Evolutionary conservation across 192 early-diverging fungal species (phyloP).

Genomic region (Podila clonocystis): DNA sequence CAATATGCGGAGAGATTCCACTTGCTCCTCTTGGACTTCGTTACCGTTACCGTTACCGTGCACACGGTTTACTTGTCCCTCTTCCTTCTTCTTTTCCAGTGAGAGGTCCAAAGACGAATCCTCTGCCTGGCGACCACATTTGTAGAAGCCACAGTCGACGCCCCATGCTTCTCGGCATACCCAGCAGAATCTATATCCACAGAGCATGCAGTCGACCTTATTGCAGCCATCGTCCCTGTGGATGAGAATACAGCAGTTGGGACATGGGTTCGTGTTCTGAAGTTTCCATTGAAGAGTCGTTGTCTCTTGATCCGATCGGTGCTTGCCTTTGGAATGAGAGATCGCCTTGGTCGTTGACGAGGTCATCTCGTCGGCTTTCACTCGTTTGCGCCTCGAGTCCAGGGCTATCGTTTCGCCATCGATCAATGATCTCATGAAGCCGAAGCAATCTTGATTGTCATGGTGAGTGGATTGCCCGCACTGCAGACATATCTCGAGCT

Average conservation of each 20-base stretch:
- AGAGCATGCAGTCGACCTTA: conserved; percentile 73
- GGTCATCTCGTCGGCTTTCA: background rate
- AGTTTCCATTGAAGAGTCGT: conserved; percentile 62
- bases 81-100: background rate
- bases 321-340: conserved; percentile 11
- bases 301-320: conserved; percentile 37
- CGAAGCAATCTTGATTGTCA: conserved; percentile 49
- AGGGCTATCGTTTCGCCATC: background rate
- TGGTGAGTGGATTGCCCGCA: conserved; percentile 61
- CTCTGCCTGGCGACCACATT: conserved; percentile 45
- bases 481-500: conserved; percentile 58
- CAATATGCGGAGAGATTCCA: conserved; percentile 3
- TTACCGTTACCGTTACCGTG: background rate
- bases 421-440: conserved; percentile 52
- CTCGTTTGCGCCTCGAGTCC: background rate
- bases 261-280: conserved; percentile 63
- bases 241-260: conserved; percentile 72
- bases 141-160: conserved; percentile 71
- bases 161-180: conserved; percentile 65
- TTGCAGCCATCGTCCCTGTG: conserved; percentile 78
- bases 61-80: conserved; percentile 7
- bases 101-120: background rate
- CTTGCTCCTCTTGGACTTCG: background rate
- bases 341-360: background rate
- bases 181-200: conserved; percentile 76